A percentile compares a stretch with the other conserved stretches of the same genome.
These are phyloP conservation scores for Paramecium pentaurelia DNA, from an alignment of 73 alveolate species.

Conservation along the genomic window DNA sequence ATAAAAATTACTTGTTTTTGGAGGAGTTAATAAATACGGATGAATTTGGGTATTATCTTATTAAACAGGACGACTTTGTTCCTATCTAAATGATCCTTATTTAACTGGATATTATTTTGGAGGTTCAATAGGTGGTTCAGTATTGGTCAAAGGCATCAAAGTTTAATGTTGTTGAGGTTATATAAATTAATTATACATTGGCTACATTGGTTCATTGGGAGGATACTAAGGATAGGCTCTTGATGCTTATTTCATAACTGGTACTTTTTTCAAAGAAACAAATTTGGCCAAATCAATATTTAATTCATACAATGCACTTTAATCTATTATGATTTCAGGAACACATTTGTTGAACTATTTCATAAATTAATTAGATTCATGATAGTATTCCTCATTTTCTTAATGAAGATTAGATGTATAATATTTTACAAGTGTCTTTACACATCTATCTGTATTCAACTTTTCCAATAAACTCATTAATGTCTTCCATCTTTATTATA, in stretches of 20 bases:
- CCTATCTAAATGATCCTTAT: background rate
- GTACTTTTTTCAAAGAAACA: conserved; percentile 4
- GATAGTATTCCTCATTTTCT: conserved; percentile 34
- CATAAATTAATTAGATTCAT: conserved; percentile 34
- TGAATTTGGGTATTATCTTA: background rate
- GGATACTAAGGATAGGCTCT: background rate
- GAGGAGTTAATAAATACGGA: conserved; percentile 39
- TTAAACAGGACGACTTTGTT: background rate
- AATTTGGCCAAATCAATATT: conserved; percentile 27
- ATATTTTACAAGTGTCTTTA: background rate
- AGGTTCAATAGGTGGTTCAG: background rate
- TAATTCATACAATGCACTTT: background rate
- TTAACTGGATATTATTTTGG: background rate
- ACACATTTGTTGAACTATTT: background rate
- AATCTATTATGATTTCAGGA: conserved; percentile 23
- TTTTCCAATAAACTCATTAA: conserved; percentile 15
- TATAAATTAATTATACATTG: background rate
- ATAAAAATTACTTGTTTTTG: conserved; percentile 13
- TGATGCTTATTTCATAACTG: background rate
- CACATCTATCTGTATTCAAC: conserved; percentile 28
- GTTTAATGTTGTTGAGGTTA: background rate
- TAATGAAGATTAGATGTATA: background rate
- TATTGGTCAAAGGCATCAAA: background rate
- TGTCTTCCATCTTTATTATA: conserved; percentile 19
- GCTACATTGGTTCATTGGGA: background rate